phyloP scores from a whole-genome alignment of 2,329 filamentous ascomycete genomes.

The Venturia oleaginea region DNA sequence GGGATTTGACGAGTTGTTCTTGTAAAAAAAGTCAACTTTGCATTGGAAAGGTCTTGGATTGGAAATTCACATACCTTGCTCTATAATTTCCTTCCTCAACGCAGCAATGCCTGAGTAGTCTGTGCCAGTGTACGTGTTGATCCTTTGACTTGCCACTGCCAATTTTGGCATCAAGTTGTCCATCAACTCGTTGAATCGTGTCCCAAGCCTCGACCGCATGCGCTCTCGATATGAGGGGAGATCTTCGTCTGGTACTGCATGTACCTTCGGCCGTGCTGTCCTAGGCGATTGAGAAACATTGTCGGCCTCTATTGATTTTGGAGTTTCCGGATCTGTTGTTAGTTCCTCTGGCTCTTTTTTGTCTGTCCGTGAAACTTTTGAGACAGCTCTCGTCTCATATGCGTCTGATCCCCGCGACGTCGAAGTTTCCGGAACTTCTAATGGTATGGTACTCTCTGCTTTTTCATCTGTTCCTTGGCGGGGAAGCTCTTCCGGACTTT shows the following conservation, averaged over 20 bases:
- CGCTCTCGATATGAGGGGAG: conserved; percentile 45
- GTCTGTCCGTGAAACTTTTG: background rate
- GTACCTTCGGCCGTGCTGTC: background rate
- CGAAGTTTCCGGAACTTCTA: background rate
- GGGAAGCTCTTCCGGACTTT: background rate
- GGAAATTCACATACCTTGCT: conserved; percentile 41
- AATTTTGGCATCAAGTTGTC: conserved; percentile 81
- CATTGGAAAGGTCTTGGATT: background rate
- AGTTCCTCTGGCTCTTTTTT: background rate
- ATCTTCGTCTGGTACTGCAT: conserved; percentile 27
- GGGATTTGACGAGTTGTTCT: conserved; percentile 49
- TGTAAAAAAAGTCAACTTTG: background rate
- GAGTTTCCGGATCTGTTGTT: background rate
- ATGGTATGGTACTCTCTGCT: background rate
- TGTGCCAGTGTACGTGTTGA: conserved; percentile 87
- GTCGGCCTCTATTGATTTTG: background rate
- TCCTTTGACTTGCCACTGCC: conserved; percentile 72
- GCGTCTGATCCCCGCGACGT: background rate
- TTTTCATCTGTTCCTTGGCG: background rate
- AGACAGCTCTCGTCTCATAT: background rate
- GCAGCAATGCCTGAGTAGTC: conserved; percentile 80
- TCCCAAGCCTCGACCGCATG: conserved; percentile 48
- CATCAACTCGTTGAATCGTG: conserved; percentile 65
- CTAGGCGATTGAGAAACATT: background rate
- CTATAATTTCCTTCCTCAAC: conserved; percentile 68